Base-by-base conservation (phyloP, 805 yeast species). In the Metschnikowia borealis region DNA sequence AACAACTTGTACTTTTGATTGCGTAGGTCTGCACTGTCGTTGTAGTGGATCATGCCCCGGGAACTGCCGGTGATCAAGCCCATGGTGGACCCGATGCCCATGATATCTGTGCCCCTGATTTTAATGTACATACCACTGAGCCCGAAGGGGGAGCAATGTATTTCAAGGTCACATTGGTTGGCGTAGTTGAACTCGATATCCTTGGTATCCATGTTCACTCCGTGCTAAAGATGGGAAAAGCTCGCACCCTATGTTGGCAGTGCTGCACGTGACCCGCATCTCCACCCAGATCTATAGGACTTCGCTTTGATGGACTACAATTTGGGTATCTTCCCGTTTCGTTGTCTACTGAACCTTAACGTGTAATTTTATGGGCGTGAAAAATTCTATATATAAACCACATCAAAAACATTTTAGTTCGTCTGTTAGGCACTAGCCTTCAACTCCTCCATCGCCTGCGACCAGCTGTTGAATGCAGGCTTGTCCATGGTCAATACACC, bases 71-170 rank as follows among this genome's bases (percentile, higher is more conserved):
- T 77, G n/a, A 79, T 69, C 37, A 79, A 64, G 6, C 82, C 82
- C 82, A 79, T 77, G 15, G 82, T 78, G 8, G 80, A 73, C 3
- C 83, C 83, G 6, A 79, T 75, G 0, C 83, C 83, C 63, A 78
- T 75, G 6, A 78, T 66, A 44, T 77, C 75, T 0, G 79, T 74
- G 7, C 76, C 81, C 5, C 65, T 67, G 14, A 79, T 67, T 51
- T 77, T 77, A 37, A 79, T 67, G 59, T 78, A 79, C 8, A 78
- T 59, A 13, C 83, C 83, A 34, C 78, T 70, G 18, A 79, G 68
- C 13, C 83, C 83, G 58, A 79, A 79, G 2, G 83, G 83, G 2
- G 82, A 78, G 57, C 82, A 78, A 61, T 79, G 82, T 23, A 78
- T 73, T 54, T 79, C 83, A 21, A 79, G 59, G 34, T 77, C 81